phyloP scores from a whole-genome alignment of 768 basidiomycete species.

The Candolleomyces aberdarensis region DNA sequence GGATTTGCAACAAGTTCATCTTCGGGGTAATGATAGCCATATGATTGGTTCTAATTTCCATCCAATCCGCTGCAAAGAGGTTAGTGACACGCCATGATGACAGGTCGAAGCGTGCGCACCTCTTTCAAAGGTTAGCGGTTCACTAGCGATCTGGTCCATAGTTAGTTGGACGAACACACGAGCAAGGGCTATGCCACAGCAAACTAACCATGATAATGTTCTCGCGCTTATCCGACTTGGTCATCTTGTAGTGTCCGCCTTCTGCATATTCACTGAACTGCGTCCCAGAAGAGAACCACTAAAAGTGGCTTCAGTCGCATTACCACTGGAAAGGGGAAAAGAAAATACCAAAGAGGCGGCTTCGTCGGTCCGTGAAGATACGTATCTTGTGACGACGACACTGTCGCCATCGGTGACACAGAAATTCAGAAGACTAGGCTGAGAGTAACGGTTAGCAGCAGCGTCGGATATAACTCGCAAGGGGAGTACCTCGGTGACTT shows the following conservation, averaged over 20 bases:
- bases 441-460: not conserved
- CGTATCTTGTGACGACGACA: constrained; percentile 92
- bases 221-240: constrained; percentile 91
- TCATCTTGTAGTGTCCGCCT: constrained; percentile 93
- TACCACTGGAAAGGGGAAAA: not conserved
- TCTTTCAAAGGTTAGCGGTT: constrained; percentile 96
- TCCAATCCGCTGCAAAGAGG: constrained; percentile 78
- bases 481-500: constrained; percentile 61
- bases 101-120: constrained; percentile 37
- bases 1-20: constrained; percentile 93
- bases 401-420: constrained; percentile 95
- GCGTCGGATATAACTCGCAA: constrained; percentile 2
- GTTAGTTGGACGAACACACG: constrained; percentile 11
- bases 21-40: constrained; percentile 95
- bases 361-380: constrained; percentile 87
- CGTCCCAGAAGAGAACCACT: constrained; percentile 97
- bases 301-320: constrained; percentile 4
- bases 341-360: constrained; percentile 78
- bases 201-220: constrained; percentile 82
- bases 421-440: constrained; percentile 94
- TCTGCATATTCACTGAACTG: constrained; percentile 87
- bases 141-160: constrained; percentile 66
- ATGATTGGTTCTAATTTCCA: constrained; percentile 96
- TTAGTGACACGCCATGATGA: not conserved
- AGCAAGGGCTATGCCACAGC: not conserved